phyloP scores from a whole-genome alignment of 164 flowering plant species.

The Liquidambar formosana region DNA sequence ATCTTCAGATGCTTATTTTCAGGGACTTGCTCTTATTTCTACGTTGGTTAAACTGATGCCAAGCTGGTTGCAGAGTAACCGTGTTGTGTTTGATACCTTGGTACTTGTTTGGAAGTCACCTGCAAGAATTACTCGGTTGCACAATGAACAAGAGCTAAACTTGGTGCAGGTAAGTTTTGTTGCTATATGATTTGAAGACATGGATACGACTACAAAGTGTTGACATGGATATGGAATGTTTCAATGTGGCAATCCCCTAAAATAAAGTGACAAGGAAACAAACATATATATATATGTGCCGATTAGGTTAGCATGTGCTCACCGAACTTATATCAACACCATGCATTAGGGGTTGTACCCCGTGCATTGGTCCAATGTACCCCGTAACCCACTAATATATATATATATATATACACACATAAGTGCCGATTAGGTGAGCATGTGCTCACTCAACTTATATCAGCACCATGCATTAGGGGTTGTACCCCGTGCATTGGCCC shows the following conservation, averaged over 20 bases:
- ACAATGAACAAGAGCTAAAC: constrained; percentile 86
- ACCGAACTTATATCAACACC: too few species aligned
- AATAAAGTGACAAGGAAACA: background rate
- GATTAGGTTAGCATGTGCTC: too few species aligned
- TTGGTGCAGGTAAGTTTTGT: constrained; percentile 73
- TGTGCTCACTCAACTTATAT: too few species aligned
- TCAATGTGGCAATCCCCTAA: background rate
- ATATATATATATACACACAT: too few species aligned
- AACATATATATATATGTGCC: too few species aligned
- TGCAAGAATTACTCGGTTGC: constrained; percentile 81
- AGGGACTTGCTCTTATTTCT: constrained; percentile 83
- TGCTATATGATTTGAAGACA: constrained; percentile 2
- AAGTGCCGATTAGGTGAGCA: too few species aligned
- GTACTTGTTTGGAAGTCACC: constrained; percentile 95
- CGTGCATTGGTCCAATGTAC: too few species aligned
- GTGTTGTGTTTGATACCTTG: constrained; percentile 79
- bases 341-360: too few species aligned
- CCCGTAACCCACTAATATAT: too few species aligned
- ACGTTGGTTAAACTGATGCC: constrained; percentile 91
- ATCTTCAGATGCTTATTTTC: constrained; percentile 80
- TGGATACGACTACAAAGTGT: background rate
- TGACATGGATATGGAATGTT: background rate
- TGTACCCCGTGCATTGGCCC: too few species aligned
- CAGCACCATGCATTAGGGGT: too few species aligned
- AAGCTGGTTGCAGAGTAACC: constrained; percentile 83